Conservation (phyloP, 2,329 filamentous ascomycete genomes). For the Cladophialophora chaetospira region DNA sequence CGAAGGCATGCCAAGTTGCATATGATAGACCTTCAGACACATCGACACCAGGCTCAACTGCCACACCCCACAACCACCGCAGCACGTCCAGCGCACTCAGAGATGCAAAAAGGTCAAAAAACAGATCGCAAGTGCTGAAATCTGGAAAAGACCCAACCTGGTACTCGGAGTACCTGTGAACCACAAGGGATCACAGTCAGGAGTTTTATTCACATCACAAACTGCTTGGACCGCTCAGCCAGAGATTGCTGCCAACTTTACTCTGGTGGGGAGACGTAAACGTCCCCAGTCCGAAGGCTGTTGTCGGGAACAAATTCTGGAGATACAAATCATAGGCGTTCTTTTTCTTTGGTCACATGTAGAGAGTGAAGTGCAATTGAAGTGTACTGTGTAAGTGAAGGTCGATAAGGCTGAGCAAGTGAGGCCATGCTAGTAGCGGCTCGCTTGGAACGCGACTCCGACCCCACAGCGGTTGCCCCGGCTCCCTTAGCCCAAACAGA, state of each 20-base stretch:
- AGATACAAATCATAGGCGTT: background rate
- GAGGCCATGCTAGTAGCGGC: background rate
- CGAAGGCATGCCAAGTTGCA: too few species aligned
- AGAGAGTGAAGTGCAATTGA: too few species aligned
- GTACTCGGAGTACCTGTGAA: background rate
- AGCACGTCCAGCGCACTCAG: too few species aligned
- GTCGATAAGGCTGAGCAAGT: too few species aligned
- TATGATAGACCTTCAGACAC: too few species aligned
- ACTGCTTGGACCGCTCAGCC: background rate
- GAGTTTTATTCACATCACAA: background rate
- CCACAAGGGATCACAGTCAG: background rate
- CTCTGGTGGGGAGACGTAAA: background rate
- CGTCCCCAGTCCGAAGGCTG: background rate
- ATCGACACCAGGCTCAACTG: too few species aligned
- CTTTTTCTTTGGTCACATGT: too few species aligned
- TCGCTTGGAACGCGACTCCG: background rate
- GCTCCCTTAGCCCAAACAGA: slow-evolving; percentile 9
- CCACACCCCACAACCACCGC: too few species aligned
- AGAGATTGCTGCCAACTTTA: background rate
- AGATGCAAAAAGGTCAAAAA: slow-evolving; percentile 20
- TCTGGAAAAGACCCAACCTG: background rate
- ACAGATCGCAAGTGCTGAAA: background rate
- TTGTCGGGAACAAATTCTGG: background rate
- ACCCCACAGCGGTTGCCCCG: background rate
- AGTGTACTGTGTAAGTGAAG: too few species aligned